Conservation (phyloP, 1,139 yeast species). For the Dujonia santamariae region DNA sequence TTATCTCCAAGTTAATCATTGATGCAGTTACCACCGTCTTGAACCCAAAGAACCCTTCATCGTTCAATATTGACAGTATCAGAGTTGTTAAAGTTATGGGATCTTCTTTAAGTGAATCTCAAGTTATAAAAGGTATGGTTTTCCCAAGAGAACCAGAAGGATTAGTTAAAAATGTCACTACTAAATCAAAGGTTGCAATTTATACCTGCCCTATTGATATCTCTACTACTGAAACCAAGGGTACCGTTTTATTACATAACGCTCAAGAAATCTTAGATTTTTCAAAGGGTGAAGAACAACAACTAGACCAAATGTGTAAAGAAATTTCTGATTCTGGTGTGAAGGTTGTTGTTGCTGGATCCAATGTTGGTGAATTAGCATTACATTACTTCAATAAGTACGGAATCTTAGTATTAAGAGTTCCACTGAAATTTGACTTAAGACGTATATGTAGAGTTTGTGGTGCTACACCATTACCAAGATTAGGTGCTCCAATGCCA, state of each 20-base stretch:
- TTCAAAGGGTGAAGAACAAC: constrained; percentile 94
- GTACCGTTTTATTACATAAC: constrained; percentile 91
- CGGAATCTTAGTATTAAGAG: constrained; percentile 79
- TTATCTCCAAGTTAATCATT: constrained; percentile 73
- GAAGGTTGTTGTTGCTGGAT: constrained; percentile 86
- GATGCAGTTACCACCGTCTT: constrained; percentile 81
- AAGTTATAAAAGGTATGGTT: constrained; percentile 95
- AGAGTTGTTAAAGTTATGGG: constrained; percentile 98
- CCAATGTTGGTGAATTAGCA: constrained; percentile 89
- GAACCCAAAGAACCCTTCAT: constrained; percentile 56
- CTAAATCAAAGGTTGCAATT: constrained; percentile 81
- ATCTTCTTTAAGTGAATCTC: constrained; percentile 66
- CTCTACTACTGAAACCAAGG: constrained; percentile 94
- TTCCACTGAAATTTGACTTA: constrained; percentile 89
- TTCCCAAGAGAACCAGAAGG: constrained; percentile 98
- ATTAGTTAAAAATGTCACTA: constrained; percentile 58
- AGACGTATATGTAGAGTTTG: constrained; percentile 94
- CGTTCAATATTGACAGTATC: constrained; percentile 85
- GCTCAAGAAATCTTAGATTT: constrained; percentile 97
- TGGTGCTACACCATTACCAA: constrained; percentile 94
- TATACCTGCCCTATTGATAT: constrained; percentile 93
- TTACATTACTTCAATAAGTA: constrained; percentile 89
- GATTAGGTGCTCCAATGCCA: constrained; percentile 94
- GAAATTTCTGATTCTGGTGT: constrained; percentile 85
- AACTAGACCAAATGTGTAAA: constrained; percentile 81